Percentiles rank a stretch among this genome's conserved stretches.
Evolutionary conservation across 192 early-diverging fungal genomes (phyloP).

Genomic region (Coemansia sp.): DNA sequence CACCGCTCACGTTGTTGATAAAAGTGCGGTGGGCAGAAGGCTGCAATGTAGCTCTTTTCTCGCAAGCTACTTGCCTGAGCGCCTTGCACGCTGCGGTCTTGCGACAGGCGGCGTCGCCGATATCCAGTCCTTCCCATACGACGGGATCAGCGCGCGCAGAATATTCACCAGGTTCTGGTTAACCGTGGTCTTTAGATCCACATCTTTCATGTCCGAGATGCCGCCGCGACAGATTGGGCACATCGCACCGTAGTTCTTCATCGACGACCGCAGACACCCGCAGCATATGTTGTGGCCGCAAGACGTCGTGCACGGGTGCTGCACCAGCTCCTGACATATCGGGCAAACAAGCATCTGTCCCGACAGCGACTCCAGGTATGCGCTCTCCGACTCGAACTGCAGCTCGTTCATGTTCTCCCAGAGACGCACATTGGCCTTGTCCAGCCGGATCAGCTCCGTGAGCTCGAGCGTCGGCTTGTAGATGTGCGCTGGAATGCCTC

Average conservation of each 20-base stretch:
- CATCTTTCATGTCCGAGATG: constrained; percentile 26
- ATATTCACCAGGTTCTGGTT: constrained; percentile 40
- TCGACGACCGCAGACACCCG: constrained; percentile 31
- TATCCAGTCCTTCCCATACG: constrained; percentile 36
- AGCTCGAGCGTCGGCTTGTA: constrained; percentile 20
- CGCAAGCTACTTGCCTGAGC: not conserved
- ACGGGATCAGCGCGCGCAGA: constrained; percentile 38
- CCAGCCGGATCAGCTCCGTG: constrained; percentile 36
- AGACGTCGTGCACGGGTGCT: constrained; percentile 35
- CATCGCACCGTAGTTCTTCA: constrained; percentile 27
- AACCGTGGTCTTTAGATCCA: constrained; percentile 9
- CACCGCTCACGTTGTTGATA: too few relatives aligned
- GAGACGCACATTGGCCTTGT: constrained; percentile 35
- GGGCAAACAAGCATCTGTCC: constrained; percentile 36
- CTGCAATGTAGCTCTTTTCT: not conserved
- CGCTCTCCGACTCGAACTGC: constrained; percentile 18
- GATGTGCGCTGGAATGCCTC: constrained; percentile 2
- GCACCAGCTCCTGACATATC: constrained; percentile 49
- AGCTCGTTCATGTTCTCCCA: constrained; percentile 28
- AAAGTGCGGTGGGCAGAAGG: too few relatives aligned
- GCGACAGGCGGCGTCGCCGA: not conserved
- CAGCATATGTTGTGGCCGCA: constrained; percentile 51
- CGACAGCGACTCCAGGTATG: constrained; percentile 32
- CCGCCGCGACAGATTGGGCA: constrained; percentile 44
- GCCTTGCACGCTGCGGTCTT: constrained; percentile 20